Evolutionary conservation across 345 rosid species (phyloP).

Genomic region (Euphorbia peplus): DNA sequence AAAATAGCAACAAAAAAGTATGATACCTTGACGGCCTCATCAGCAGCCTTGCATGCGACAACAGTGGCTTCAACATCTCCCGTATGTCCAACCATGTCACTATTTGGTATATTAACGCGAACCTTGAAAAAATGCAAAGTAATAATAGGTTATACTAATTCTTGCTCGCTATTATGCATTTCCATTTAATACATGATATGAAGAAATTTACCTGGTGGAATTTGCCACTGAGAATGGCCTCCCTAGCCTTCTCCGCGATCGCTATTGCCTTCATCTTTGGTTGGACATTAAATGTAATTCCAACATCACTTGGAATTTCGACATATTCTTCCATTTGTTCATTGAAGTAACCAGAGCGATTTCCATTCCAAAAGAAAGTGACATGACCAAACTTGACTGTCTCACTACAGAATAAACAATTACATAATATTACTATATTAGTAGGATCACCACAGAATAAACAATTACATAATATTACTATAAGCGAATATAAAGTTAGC

Average conservation of each 20-base stretch:
- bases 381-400: slow-evolving; percentile 97
- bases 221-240: slow-evolving; percentile 76
- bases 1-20: background rate
- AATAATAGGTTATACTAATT: background rate
- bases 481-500: background rate
- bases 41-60: slow-evolving; percentile 90
- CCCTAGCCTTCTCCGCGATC: slow-evolving; percentile 82
- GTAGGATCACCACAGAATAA: background rate
- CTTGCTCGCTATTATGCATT: background rate
- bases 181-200: slow-evolving; percentile 3
- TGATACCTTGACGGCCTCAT: slow-evolving; percentile 79
- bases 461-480: background rate
- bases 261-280: slow-evolving; percentile 96
- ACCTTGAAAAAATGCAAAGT: slow-evolving; percentile 41
- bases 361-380: slow-evolving; percentile 99
- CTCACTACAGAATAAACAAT: slow-evolving; percentile 46
- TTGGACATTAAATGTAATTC: slow-evolving; percentile 81
- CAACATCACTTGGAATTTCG: slow-evolving; percentile 91
- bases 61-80: slow-evolving; percentile 85
- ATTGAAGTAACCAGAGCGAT: slow-evolving; percentile 85
- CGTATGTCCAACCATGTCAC: slow-evolving; percentile 99
- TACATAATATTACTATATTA: background rate
- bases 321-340: slow-evolving; percentile 77
- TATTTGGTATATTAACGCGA: slow-evolving; percentile 81
- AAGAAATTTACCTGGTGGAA: slow-evolving; percentile 68